Percentiles rank a stretch among this genome's conserved stretches.
phyloP scores from a whole-genome alignment of 108 stramenopile species.

The Aurantiochytrium sp. region DNA sequence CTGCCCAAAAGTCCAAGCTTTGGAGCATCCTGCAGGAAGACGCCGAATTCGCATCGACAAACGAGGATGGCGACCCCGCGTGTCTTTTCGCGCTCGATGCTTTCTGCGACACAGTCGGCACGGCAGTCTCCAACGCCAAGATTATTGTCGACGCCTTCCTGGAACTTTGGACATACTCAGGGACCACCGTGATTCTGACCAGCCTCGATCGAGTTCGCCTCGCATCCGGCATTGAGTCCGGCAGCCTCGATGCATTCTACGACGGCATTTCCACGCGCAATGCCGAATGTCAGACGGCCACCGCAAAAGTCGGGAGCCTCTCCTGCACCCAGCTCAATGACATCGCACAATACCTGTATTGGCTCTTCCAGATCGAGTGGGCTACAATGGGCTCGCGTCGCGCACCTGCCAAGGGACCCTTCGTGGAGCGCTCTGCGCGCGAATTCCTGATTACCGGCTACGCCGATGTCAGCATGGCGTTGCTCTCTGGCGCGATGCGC shows the following conservation, averaged over 20 bases:
- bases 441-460: neutral
- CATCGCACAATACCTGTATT: neutral
- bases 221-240: neutral
- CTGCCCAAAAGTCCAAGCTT: neutral
- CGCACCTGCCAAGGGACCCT: neutral
- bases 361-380: neutral
- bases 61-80: neutral
- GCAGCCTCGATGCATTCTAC: neutral
- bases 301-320: neutral
- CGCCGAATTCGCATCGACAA: neutral
- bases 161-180: neutral
- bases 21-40: neutral
- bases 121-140: neutral
- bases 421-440: neutral
- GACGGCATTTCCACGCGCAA: neutral
- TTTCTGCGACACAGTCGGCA: neutral
- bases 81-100: neutral
- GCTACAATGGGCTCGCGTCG: neutral
- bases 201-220: neutral
- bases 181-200: neutral
- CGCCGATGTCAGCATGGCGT: neutral
- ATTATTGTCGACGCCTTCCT: neutral
- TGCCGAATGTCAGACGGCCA: neutral
- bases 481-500: neutral
- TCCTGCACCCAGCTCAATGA: slow-evolving; percentile 16